Base-by-base conservation (phyloP, 108 stramenopile species). In the Skeletonema marinoi region DNA sequence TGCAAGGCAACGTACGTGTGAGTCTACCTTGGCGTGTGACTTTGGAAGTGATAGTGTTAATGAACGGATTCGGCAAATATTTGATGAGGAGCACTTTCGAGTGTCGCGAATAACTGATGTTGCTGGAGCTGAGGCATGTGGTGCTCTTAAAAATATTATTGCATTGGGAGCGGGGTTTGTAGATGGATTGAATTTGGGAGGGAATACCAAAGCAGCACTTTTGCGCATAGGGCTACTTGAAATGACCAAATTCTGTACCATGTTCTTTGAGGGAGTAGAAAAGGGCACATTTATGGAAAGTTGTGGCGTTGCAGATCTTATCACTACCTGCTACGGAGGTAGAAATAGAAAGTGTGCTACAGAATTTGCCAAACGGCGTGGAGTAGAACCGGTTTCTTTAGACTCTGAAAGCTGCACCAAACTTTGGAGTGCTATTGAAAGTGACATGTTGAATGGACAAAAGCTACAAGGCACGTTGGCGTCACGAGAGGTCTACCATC, bases 131-230 rank as follows among this genome's bases (percentile, higher is more conserved):
- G 98, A 99, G 85, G 89, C 90, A 5, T 97, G 96, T 75, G 98
- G 98, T 19, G 98, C 98, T 1, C 79, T 99, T 21, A 99, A 99
- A 83, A 99, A 99, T 81, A 90, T 99, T 38, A 89, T 98, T 68
- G 98, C 98, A 6, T 75, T 99, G 1, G 97, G 96, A 29, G 97
- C 98, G 14, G 98, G 98, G 6, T 98, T 99, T 78, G 92, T 97
- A 17, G 98, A 99, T 78, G 98, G 96, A 0, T 70, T 96, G 62
- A 85, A 86, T 17, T 46, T 92, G 29, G 98, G 97, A 42, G 86
- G 94, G 4, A 99, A 98, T 74, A 97, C 97, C 21, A 99, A 99
- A 80, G 98, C 98, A n/a, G 98, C 98, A 6, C 71, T 99, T 39
- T 74, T 98, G 54, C 85, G 98, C 35, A 92, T 95, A 10, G 63